Percentiles rank a stretch among this genome's conserved stretches.
Conservation (phyloP, 148 eudicot genomes). For the Nyssa sinensis region DNA sequence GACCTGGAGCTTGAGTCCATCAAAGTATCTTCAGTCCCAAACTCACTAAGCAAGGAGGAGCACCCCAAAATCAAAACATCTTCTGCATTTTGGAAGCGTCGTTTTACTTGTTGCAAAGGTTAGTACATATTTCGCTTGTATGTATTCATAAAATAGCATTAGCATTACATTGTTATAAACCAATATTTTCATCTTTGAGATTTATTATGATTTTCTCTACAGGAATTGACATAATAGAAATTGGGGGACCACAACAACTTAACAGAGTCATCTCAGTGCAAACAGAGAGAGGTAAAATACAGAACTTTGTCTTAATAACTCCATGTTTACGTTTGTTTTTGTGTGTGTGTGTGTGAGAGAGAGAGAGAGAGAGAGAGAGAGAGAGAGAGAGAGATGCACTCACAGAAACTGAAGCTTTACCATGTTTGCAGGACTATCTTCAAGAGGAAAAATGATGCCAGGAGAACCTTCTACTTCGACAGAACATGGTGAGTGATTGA, state of each 20-base stretch:
- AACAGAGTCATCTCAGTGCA: neutral
- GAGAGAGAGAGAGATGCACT: neutral
- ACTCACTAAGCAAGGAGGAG: neutral
- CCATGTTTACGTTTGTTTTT: neutral
- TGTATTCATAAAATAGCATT: too few species aligned
- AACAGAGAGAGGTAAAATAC: neutral
- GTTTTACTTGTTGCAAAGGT: slow-evolving; percentile 6
- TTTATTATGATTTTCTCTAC: neutral
- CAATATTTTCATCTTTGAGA: neutral
- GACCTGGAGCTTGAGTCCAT: slow-evolving; percentile 24
- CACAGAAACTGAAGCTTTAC: neutral
- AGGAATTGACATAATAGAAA: neutral
- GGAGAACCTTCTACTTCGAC: neutral
- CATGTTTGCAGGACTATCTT: neutral
- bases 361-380: neutral
- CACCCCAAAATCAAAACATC: neutral
- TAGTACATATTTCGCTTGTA: neutral
- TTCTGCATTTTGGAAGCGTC: neutral
- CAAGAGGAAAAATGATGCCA: neutral
- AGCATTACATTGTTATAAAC: too few species aligned
- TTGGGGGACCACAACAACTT: neutral
- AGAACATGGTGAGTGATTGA: neutral
- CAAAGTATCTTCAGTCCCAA: neutral
- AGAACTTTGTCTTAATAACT: neutral
- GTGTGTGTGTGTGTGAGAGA: too few species aligned